Evolutionary conservation across 129 eudicot species (phyloP).

Genomic region (Saussurea involucrata): DNA sequence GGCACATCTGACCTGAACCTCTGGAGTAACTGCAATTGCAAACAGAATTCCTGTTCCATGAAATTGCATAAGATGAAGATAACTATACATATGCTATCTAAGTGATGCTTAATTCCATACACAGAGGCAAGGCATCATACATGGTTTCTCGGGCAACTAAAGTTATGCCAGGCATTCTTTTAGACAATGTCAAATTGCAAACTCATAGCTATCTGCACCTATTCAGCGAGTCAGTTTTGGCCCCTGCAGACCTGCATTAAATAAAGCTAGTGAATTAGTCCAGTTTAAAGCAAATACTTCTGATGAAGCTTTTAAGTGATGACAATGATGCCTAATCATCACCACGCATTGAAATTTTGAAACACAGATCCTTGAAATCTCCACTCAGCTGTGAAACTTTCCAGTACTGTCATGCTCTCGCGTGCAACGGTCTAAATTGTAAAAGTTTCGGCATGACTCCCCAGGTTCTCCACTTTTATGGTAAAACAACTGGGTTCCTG

Average conservation of each 20-base stretch:
- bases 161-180: conserved; percentile 94
- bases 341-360: neutral
- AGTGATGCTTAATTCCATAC: conserved; percentile 3
- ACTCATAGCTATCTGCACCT: conserved; percentile 34
- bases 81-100: neutral
- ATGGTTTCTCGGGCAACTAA: conserved; percentile 68
- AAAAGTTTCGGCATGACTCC: neutral
- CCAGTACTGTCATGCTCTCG: neutral
- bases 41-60: conserved; percentile 64
- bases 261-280: conserved; percentile 15
- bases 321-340: neutral
- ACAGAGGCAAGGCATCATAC: conserved; percentile 36
- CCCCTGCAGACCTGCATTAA: conserved; percentile 36
- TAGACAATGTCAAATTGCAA: conserved; percentile 23
- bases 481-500: neutral
- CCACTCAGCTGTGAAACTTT: neutral
- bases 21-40: conserved; percentile 72
- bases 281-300: conserved; percentile 7
- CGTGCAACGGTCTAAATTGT: neutral
- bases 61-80: conserved; percentile 33
- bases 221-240: conserved; percentile 11
- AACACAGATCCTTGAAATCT: neutral
- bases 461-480: neutral
- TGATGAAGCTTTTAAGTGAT: neutral
- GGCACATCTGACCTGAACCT: conserved; percentile 70